These are phyloP conservation scores for Globisporangium barbulae DNA, from an alignment of 352 stramenopile genomes.

Conservation along the genomic window DNA sequence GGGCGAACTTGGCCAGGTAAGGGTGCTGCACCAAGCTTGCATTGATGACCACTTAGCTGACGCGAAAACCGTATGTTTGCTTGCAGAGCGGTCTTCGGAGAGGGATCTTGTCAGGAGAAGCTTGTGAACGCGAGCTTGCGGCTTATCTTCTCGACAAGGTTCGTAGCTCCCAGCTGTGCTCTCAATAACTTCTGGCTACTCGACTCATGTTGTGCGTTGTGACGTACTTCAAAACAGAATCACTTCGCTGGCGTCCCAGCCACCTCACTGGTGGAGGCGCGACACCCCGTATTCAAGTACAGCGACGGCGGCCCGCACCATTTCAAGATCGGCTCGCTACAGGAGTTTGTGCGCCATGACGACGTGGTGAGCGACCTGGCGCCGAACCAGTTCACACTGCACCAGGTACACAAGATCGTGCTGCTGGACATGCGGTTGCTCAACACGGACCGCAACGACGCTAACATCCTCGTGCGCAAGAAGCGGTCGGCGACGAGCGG, in stretches of 20 bases:
- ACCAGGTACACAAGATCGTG: constrained; percentile 98
- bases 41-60: background rate
- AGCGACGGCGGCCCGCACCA: constrained; percentile 39
- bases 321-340: constrained; percentile 96
- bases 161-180: background rate
- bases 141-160: constrained; percentile 95
- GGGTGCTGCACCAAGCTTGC: constrained; percentile 3
- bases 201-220: no score
- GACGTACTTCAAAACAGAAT: constrained; percentile 26
- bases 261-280: constrained; percentile 75
- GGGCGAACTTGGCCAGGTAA: constrained; percentile 62
- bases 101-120: constrained; percentile 95
- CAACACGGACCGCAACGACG: constrained; percentile 97
- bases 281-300: constrained; percentile 81
- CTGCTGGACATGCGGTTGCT: constrained; percentile 98
- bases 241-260: constrained; percentile 82
- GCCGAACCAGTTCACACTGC: constrained; percentile 82
- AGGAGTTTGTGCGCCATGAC: constrained; percentile 95
- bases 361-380: constrained; percentile 94
- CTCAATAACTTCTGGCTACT: no score
- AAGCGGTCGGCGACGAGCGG: constrained; percentile 43
- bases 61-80: no score
- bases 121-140: constrained; percentile 95
- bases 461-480: constrained; percentile 95
- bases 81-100: constrained; percentile 81